Conservation (phyloP, 2,329 filamentous ascomycete genomes). For the Magnaporthiopsis incrustans region DNA sequence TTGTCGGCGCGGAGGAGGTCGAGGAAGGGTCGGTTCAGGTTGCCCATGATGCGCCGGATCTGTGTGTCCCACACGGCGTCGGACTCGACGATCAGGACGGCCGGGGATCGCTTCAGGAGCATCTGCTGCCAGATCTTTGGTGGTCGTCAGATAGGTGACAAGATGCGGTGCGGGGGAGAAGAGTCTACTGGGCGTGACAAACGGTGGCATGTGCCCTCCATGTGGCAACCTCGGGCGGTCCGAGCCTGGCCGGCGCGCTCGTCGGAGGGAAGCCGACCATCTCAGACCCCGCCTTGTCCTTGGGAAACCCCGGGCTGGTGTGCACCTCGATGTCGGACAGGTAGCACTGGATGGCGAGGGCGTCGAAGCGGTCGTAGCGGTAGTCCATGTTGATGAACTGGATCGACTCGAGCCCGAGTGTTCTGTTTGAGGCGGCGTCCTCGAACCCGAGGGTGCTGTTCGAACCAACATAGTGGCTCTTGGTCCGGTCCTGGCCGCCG, state of each 20-base stretch:
- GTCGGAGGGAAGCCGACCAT: not conserved
- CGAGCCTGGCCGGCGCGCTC: not conserved
- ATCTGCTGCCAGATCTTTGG: constrained; percentile 2
- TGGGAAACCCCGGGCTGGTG: constrained; percentile 14
- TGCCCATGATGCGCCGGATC: constrained; percentile 17
- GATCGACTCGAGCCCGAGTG: constrained; percentile 19
- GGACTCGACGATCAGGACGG: constrained; percentile 20
- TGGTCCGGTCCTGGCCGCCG: too few relatives aligned
- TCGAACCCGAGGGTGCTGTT: not conserved
- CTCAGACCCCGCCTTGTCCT: constrained; percentile 7
- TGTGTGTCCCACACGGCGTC: constrained; percentile 22
- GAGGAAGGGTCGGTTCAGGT: constrained; percentile 16
- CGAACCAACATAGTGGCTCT: too few relatives aligned
- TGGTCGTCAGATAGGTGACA: not conserved
- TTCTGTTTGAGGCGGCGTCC: constrained; percentile 13
- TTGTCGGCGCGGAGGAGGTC: constrained; percentile 13
- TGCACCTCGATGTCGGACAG: constrained; percentile 18
- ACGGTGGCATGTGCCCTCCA: not conserved
- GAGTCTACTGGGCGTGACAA: too few relatives aligned
- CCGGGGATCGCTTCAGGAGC: constrained; percentile 3
- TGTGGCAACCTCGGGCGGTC: not conserved
- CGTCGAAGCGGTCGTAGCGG: constrained; percentile 20
- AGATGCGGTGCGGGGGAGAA: too few relatives aligned
- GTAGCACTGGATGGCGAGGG: constrained; percentile 19
- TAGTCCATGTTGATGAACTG: constrained; percentile 18